phyloP scores from a whole-genome alignment of 768 basidiomycete genomes.

The Podaxis sp. region DNA sequence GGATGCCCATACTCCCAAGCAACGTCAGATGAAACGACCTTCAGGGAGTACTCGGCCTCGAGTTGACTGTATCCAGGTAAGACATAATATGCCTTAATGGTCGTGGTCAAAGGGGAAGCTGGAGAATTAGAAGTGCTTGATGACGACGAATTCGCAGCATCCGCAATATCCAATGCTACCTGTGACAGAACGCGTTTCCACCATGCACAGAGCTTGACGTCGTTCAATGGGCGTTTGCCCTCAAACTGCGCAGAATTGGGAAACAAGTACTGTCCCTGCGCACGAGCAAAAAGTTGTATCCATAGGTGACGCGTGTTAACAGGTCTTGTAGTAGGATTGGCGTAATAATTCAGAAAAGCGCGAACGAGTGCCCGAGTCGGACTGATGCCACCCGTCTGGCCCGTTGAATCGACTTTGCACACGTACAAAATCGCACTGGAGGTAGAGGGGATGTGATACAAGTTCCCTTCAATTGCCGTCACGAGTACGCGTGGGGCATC shows the following conservation, averaged over 20 bases:
- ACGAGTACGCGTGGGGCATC: slow-evolving; percentile 59
- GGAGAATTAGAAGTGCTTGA: neutral
- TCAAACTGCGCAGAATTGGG: slow-evolving; percentile 75
- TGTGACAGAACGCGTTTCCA: slow-evolving; percentile 79
- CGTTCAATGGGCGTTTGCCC: slow-evolving; percentile 74
- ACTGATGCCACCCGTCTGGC: slow-evolving; percentile 61
- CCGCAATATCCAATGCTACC: slow-evolving; percentile 45
- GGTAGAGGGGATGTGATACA: slow-evolving; percentile 75
- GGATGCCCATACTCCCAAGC: slow-evolving; percentile 82
- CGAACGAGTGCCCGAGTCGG: slow-evolving; percentile 72
- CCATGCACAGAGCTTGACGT: slow-evolving; percentile 85
- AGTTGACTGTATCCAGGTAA: slow-evolving; percentile 68
- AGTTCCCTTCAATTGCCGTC: slow-evolving; percentile 73
- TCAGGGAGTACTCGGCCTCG: slow-evolving; percentile 65
- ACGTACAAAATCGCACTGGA: slow-evolving; percentile 79
- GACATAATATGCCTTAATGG: slow-evolving; percentile 49
- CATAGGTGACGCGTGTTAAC: slow-evolving; percentile 57
- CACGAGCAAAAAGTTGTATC: slow-evolving; percentile 88
- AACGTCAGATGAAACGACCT: slow-evolving; percentile 29
- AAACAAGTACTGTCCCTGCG: slow-evolving; percentile 92
- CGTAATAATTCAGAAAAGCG: slow-evolving; percentile 64
- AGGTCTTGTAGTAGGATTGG: slow-evolving; percentile 63
- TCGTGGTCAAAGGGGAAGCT: neutral
- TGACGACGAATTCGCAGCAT: slow-evolving; percentile 15
- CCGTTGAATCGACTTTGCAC: slow-evolving; percentile 93